Conservation (phyloP, 192 early-diverging fungal species). For the Entomortierella beljakovae region DNA sequence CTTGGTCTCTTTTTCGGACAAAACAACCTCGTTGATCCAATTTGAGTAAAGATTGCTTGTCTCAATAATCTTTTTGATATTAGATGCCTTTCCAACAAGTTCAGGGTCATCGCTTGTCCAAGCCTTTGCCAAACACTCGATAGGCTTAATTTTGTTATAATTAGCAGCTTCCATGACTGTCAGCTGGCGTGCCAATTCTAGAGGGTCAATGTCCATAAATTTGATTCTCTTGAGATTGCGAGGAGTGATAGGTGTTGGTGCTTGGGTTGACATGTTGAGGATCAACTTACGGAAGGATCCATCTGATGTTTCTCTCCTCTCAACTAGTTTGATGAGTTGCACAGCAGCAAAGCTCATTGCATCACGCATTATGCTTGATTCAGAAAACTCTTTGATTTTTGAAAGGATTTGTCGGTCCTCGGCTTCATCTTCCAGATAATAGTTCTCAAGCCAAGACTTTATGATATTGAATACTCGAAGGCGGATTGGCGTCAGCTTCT, state of each 20-base stretch:
- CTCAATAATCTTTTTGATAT: slow-evolving; percentile 90
- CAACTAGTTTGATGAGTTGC: slow-evolving; percentile 83
- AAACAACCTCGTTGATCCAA: slow-evolving; percentile 89
- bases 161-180: slow-evolving; percentile 91
- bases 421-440: slow-evolving; percentile 82
- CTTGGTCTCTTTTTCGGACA: slow-evolving; percentile 84
- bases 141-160: slow-evolving; percentile 85
- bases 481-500: slow-evolving; percentile 91
- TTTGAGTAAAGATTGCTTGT: slow-evolving; percentile 80
- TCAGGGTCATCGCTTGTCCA: slow-evolving; percentile 76
- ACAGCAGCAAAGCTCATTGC: slow-evolving; percentile 75
- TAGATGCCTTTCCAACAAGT: slow-evolving; percentile 74
- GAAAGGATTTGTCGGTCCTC: slow-evolving; percentile 77
- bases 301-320: slow-evolving; percentile 74
- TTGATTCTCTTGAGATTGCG: slow-evolving; percentile 80
- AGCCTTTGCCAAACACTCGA: slow-evolving; percentile 91
- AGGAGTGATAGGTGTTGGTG: slow-evolving; percentile 86
- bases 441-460: slow-evolving; percentile 96
- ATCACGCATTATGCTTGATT: slow-evolving; percentile 75
- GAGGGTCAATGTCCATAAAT: slow-evolving; percentile 90
- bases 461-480: slow-evolving; percentile 94
- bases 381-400: slow-evolving; percentile 78
- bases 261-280: slow-evolving; percentile 67
- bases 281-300: slow-evolving; percentile 71
- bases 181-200: slow-evolving; percentile 95